A percentile compares a stretch with the other conserved stretches of the same genome.
phyloP scores from a whole-genome alignment of 2,329 filamentous ascomycete genomes.

The Zymoseptoria passerinii region DNA sequence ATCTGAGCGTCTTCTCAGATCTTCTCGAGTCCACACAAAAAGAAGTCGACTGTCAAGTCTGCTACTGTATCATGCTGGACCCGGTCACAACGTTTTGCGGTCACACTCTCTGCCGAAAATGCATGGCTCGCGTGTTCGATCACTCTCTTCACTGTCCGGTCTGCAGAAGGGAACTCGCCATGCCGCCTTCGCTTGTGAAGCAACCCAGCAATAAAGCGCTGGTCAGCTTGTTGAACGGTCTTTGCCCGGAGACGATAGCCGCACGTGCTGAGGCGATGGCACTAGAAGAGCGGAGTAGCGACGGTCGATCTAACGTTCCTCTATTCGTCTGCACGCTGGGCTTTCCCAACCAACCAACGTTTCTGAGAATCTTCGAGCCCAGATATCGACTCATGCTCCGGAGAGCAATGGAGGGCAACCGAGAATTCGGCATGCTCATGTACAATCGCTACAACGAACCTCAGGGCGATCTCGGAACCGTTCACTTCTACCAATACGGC shows the following conservation, averaged over 20 bases:
- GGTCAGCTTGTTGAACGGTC: conserved; percentile 51
- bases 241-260: conserved; percentile 62
- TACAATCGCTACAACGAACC: conserved; percentile 49
- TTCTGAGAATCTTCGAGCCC: conserved; percentile 88
- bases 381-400: conserved; percentile 84
- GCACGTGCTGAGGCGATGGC: conserved; percentile 49
- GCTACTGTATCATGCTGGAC: conserved; percentile 72
- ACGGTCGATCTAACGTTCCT: conserved; percentile 53
- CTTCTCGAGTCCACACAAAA: conserved; percentile 54
- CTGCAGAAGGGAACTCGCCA: conserved; percentile 59
- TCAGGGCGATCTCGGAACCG: conserved; percentile 46
- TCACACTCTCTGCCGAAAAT: conserved; percentile 80
- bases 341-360: conserved; percentile 76
- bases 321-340: conserved; percentile 77
- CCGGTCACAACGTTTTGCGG: conserved; percentile 79
- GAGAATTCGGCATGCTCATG: conserved; percentile 79
- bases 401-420: conserved; percentile 62
- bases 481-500: conserved; percentile 63
- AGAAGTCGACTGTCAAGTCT: conserved; percentile 83
- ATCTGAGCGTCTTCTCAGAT: conserved; percentile 45
- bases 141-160: conserved; percentile 72
- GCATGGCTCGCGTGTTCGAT: conserved; percentile 66
- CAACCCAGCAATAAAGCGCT: conserved; percentile 57
- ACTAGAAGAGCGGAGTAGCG: conserved; percentile 49
- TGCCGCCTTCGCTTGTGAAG: conserved; percentile 42